phyloP scores from a whole-genome alignment of 768 basidiomycete species.

The Termitomyces sp. region DNA sequence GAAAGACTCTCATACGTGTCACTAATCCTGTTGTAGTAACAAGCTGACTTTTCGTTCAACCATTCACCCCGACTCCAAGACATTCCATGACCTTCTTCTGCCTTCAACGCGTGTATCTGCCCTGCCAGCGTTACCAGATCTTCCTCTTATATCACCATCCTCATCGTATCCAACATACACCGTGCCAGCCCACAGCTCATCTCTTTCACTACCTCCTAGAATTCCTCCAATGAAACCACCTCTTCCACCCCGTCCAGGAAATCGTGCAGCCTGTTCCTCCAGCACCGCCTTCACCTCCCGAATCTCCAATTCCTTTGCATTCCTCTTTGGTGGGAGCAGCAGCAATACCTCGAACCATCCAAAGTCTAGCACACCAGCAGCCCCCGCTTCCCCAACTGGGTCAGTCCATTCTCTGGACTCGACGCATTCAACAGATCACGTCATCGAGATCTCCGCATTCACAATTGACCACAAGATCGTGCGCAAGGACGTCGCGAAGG shows the following conservation, averaged over 20 bases:
- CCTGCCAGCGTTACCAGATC: constrained; percentile 48
- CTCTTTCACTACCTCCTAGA: constrained; percentile 51
- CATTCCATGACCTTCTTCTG: constrained; percentile 37
- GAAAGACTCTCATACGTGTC: background rate
- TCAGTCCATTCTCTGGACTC: constrained; percentile 34
- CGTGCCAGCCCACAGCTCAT: constrained; percentile 42
- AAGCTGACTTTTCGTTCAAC: constrained; percentile 45
- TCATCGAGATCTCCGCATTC: constrained; percentile 59
- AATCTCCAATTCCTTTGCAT: constrained; percentile 74
- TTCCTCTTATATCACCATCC: constrained; percentile 41
- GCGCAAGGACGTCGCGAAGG: constrained; percentile 51
- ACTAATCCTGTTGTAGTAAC: constrained; percentile 27
- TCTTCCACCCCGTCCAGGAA: constrained; percentile 38
- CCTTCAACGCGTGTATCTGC: constrained; percentile 31
- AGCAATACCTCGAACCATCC: constrained; percentile 28
- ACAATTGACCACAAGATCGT: constrained; percentile 54
- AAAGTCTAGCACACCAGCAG: constrained; percentile 26
- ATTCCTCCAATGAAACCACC: constrained; percentile 31
- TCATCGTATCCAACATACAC: constrained; percentile 47
- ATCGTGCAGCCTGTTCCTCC: constrained; percentile 22
- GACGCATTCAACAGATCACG: constrained; percentile 28
- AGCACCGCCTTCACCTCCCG: constrained; percentile 34
- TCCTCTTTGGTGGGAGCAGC: constrained; percentile 60
- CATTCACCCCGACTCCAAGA: constrained; percentile 39
- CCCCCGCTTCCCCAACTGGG: constrained; percentile 30